Base-by-base conservation (phyloP, 441 rosid genomes). In the Eutrema salsugineum region DNA sequence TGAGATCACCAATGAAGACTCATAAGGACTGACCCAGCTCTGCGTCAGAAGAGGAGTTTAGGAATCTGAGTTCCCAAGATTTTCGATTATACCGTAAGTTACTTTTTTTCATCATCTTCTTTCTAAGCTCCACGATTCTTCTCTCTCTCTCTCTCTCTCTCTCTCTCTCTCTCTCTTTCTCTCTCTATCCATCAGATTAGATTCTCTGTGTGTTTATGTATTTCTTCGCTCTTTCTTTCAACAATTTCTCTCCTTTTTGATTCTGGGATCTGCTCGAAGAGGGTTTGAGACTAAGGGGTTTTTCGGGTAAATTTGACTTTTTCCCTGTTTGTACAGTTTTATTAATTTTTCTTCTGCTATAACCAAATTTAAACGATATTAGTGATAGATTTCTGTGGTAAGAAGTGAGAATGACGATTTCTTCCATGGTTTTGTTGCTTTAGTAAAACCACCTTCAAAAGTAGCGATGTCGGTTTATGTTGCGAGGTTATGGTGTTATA, bases 1-100 rank as follows among this genome's bases (percentile, higher is more conserved):
- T 32, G 32, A 30, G 42, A 46, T 54, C 19, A 67, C 10, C 51
- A 60, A 54, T 35, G 40, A 54, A 35, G 66, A 70, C 74, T 70
- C 24, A 14, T 15, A 16, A 60, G 10, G 20, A 40, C 48, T 60
- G 74, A 70, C 67, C 60, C 60, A 60, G 74, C 74, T 71, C 61
- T 50, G 60, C 54, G 75, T 70, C 75, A 62, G n/a, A 43, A 43
- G 36, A 55, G 54, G 22, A 71, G 24, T 51, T 71, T n/a, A n/a
- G 68, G 39, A 51, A 51, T 62, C 68, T 51, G 62, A 62, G 54
- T 71, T 30, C 68, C 62, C 61, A 10, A 50, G 24, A 33, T 69
- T 55, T 27, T 14, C 59, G 19, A 48, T 49, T 49, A 59, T 49
- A 59, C 35, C 44, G 61, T 61, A 60, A 60, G 30, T 12, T n/a